A percentile compares a stretch with the other conserved stretches of the same genome.
Conservation (phyloP, 495 filamentous ascomycete species). For the Extremus antarcticus region DNA sequence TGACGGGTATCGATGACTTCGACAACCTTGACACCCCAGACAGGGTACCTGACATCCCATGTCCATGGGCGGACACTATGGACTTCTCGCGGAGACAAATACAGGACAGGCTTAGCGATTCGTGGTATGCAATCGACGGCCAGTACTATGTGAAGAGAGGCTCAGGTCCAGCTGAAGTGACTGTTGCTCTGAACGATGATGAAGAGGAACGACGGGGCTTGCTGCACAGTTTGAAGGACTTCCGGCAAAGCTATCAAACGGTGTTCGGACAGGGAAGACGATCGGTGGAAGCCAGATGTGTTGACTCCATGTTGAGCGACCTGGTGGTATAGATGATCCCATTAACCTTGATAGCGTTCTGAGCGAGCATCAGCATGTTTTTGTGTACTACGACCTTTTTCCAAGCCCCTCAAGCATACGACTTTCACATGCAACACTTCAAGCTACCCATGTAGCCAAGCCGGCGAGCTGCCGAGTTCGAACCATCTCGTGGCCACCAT, state of each 20-base stretch:
- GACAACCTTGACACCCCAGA: background rate
- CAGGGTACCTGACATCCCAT: background rate
- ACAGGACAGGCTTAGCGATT: slow-evolving; percentile 19
- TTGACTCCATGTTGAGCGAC: background rate
- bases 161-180: slow-evolving; percentile 27
- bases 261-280: background rate
- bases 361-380: background rate
- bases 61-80: slow-evolving; percentile 13
- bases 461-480: background rate
- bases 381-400: too few species aligned
- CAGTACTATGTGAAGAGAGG: slow-evolving; percentile 30
- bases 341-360: background rate
- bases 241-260: slow-evolving; percentile 10
- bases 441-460: background rate
- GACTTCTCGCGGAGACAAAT: slow-evolving; percentile 27
- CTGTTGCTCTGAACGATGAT: slow-evolving; percentile 23
- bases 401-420: background rate
- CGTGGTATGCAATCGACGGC: slow-evolving; percentile 29
- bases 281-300: background rate
- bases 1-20: background rate
- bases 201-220: slow-evolving; percentile 27
- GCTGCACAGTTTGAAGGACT: slow-evolving; percentile 15
- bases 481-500: background rate
- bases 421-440: background rate
- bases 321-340: background rate